These are phyloP conservation scores for Suillus hirtellus DNA, from an alignment of 768 basidiomycete species.

Conservation along the genomic window DNA sequence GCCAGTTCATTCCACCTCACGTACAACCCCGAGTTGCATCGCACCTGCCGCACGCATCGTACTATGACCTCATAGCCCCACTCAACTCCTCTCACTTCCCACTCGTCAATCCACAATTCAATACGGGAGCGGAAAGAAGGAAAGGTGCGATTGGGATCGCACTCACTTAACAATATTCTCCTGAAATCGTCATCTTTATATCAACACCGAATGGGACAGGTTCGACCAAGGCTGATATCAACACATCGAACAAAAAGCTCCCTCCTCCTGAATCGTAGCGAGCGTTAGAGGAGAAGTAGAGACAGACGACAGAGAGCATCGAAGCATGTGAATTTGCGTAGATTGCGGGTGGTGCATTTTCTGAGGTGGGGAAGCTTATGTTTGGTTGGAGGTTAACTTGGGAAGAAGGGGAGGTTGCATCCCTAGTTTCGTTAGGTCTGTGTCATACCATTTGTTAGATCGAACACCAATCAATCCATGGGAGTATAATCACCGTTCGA, in stretches of 20 bases:
- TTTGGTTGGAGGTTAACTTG: conserved; percentile 9
- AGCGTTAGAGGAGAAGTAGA: background rate
- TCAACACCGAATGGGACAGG: background rate
- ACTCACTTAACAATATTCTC: background rate
- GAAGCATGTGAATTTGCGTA: conserved; percentile 42
- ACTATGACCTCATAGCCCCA: background rate
- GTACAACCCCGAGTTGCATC: too few relatives aligned
- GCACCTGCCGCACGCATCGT: background rate
- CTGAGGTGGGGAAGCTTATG: conserved; percentile 25
- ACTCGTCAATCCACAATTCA: background rate
- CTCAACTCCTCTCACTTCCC: background rate
- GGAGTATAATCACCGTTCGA: conserved; percentile 30
- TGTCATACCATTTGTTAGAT: conserved; percentile 26
- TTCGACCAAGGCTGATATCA: background rate
- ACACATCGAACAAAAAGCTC: background rate
- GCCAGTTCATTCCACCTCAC: background rate
- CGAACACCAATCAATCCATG: background rate
- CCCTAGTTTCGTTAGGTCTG: conserved; percentile 73
- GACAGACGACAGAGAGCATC: background rate
- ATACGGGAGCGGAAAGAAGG: background rate
- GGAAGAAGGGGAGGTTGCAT: conserved; percentile 54
- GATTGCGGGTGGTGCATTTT: conserved; percentile 36
- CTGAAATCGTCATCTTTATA: conserved; percentile 36
- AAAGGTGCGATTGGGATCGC: background rate
- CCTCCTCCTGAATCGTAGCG: background rate